These are phyloP conservation scores for Dipteronia dyeriana DNA, from an alignment of 345 rosid genomes.

Conservation along the genomic window DNA sequence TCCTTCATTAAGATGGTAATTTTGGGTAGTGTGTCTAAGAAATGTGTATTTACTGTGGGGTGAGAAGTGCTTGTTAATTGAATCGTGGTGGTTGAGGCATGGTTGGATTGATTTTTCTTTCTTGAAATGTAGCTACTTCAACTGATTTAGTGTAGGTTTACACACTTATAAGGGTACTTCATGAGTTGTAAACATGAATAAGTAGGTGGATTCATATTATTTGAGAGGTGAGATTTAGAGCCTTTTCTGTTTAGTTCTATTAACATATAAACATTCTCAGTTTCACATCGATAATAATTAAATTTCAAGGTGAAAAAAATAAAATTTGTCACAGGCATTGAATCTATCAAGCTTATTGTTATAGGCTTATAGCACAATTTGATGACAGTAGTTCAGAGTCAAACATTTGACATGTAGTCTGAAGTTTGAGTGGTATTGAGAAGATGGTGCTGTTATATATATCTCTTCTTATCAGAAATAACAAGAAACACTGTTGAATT, in stretches of 20 bases:
- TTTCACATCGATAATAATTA: neutral
- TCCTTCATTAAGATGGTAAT: neutral
- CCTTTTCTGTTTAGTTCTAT: too few species aligned
- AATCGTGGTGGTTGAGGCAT: neutral
- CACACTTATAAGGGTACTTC: neutral
- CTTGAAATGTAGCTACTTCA: neutral
- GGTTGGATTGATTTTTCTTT: neutral
- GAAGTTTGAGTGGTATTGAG: neutral
- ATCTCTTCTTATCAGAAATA: neutral
- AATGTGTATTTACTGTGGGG: neutral
- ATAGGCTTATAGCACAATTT: neutral
- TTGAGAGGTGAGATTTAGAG: neutral
- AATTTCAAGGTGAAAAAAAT: neutral
- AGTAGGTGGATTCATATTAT: neutral
- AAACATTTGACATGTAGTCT: neutral
- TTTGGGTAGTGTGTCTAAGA: neutral
- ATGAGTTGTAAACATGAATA: neutral
- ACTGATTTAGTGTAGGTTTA: neutral
- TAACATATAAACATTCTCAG: neutral
- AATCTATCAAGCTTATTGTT: neutral
- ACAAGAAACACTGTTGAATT: conserved; percentile 8
- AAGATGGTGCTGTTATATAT: neutral
- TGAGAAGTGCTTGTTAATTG: neutral
- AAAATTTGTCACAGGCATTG: neutral
- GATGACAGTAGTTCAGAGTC: neutral